Evolutionary conservation across 164 flowering plant species (phyloP).

Genomic region (Akebia trifoliata): DNA sequence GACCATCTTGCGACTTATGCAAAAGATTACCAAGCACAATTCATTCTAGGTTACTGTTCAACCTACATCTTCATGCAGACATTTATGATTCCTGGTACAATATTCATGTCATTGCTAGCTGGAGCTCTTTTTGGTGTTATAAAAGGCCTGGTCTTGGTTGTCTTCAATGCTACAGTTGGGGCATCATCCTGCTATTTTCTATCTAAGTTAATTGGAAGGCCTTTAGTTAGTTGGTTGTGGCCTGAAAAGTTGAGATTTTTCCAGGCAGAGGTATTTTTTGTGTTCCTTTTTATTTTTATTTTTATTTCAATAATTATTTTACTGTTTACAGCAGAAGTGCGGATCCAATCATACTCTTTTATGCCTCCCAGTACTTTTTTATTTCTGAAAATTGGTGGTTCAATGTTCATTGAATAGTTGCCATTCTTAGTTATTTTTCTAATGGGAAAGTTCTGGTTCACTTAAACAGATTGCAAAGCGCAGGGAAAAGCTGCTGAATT

Average conservation of each 20-base stretch:
- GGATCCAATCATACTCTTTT: too few species aligned
- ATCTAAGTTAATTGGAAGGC: slow-evolving; percentile 92
- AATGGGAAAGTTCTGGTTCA: slow-evolving; percentile 11
- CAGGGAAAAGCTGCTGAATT: slow-evolving; percentile 69
- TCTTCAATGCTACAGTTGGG: slow-evolving; percentile 92
- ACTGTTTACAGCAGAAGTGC: background rate
- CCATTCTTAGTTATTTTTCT: background rate
- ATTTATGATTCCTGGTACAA: slow-evolving; percentile 99
- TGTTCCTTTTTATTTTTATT: background rate
- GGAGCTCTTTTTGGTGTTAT: slow-evolving; percentile 95
- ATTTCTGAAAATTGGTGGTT: too few species aligned
- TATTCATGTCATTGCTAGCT: slow-evolving; percentile 95
- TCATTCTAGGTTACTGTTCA: slow-evolving; percentile 90
- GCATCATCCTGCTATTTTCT: slow-evolving; percentile 90
- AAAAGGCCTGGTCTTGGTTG: slow-evolving; percentile 75
- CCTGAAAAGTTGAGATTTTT: slow-evolving; percentile 85
- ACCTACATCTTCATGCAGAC: slow-evolving; percentile 99
- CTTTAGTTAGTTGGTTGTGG: slow-evolving; percentile 87
- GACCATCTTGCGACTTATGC: slow-evolving; percentile 80
- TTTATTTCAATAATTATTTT: background rate
- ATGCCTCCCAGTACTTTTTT: too few species aligned
- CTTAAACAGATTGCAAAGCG: slow-evolving; percentile 69
- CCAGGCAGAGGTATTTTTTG: slow-evolving; percentile 73
- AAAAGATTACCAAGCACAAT: slow-evolving; percentile 57
- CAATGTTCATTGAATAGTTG: background rate